phyloP scores from a whole-genome alignment of 805 yeast species.

The Grigorovia jiainica region DNA sequence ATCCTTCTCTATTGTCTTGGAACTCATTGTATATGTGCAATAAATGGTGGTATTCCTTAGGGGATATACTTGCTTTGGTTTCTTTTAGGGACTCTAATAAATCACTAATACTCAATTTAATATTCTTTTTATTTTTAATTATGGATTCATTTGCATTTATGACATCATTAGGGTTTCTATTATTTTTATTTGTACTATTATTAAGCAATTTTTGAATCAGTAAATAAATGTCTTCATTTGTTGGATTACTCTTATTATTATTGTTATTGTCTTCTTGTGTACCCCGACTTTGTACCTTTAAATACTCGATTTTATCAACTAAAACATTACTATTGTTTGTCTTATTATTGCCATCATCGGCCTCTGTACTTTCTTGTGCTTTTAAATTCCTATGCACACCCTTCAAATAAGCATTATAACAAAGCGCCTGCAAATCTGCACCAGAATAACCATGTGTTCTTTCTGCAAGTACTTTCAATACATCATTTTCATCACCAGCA shows the following conservation, averaged over 20 bases:
- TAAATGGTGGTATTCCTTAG: constrained; percentile 56
- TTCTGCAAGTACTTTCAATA: constrained; percentile 45
- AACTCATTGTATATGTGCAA: constrained; percentile 59
- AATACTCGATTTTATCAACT: not conserved
- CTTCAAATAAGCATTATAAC: constrained; percentile 82
- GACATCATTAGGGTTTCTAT: too few species aligned
- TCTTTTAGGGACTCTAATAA: constrained; percentile 55
- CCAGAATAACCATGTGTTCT: constrained; percentile 76
- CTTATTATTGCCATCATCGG: not conserved
- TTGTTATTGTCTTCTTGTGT: not conserved
- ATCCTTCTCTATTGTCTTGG: constrained; percentile 69
- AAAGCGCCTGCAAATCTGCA: constrained; percentile 88
- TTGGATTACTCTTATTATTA: not conserved
- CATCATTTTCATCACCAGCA: constrained; percentile 17
- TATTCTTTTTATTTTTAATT: constrained; percentile 2
- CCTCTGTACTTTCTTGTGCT: not conserved
- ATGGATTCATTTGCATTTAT: not conserved
- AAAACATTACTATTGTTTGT: not conserved
- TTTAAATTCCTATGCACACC: constrained; percentile 64
- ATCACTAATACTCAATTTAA: constrained; percentile 40
- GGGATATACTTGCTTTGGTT: constrained; percentile 85
- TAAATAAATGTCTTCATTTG: not conserved
- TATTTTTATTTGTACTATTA: not conserved
- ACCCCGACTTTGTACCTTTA: not conserved
- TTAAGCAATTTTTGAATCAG: not conserved